Conservation (phyloP, 805 yeast genomes). For the Nematodospora valgi region DNA sequence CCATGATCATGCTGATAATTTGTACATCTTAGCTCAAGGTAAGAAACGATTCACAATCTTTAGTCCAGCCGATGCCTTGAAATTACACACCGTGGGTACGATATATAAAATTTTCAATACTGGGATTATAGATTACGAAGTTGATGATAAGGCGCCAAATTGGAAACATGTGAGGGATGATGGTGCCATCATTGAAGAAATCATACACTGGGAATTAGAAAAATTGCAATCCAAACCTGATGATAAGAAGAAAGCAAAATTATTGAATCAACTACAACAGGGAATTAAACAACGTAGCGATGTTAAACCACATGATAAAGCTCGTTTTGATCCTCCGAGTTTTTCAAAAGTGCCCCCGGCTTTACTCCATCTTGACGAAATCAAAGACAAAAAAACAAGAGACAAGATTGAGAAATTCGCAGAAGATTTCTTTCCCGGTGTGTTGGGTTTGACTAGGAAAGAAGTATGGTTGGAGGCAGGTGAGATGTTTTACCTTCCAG, state of each 20-base stretch:
- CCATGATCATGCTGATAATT: slow-evolving; percentile 78
- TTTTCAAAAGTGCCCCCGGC: slow-evolving; percentile 64
- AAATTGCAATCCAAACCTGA: slow-evolving; percentile 16
- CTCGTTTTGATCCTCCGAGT: slow-evolving; percentile 52
- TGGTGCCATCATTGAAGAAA: slow-evolving; percentile 54
- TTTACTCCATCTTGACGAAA: slow-evolving; percentile 56
- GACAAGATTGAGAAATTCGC: slow-evolving; percentile 32
- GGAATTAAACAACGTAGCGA: slow-evolving; percentile 8
- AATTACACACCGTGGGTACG: slow-evolving; percentile 62
- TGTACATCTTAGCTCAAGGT: slow-evolving; percentile 61
- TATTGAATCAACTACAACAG: slow-evolving; percentile 8
- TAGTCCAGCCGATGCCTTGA: slow-evolving; percentile 58
- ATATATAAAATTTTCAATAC: slow-evolving; percentile 50
- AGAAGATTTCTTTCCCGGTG: slow-evolving; percentile 45
- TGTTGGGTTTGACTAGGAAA: slow-evolving; percentile 38
- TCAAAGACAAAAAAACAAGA: slow-evolving; percentile 26
- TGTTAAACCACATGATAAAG: slow-evolving; percentile 7
- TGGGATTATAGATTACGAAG: slow-evolving; percentile 64
- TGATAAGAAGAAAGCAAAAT: slow-evolving; percentile 18
- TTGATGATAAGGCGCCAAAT: slow-evolving; percentile 51
- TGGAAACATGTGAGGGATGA: slow-evolving; percentile 64
- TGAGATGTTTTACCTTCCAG: slow-evolving; percentile 65
- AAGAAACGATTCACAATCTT: slow-evolving; percentile 63
- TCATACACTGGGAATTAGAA: slow-evolving; percentile 41
- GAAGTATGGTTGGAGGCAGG: slow-evolving; percentile 56